Evolutionary conservation across 116 monocot species (phyloP).

Genomic region (Posidonia oceanica): DNA sequence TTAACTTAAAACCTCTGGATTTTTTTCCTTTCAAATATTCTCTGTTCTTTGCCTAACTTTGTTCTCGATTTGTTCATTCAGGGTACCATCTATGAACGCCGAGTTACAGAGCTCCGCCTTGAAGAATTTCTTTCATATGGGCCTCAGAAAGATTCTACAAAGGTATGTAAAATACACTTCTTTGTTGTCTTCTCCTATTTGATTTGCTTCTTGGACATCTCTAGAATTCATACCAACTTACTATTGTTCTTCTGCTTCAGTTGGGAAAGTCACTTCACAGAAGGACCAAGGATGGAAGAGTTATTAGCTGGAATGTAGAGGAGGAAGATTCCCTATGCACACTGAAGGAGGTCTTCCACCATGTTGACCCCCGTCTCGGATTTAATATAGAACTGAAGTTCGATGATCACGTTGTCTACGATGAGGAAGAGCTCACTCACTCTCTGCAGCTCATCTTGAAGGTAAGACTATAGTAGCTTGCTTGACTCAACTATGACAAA

Average conservation of each 20-base stretch:
- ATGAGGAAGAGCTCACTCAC: conserved; percentile 41
- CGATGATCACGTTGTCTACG: conserved; percentile 47
- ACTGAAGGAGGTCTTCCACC: conserved; percentile 52
- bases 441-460: conserved; percentile 33
- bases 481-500: too few species aligned
- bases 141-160: conserved; percentile 42
- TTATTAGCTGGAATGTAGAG: conserved; percentile 52
- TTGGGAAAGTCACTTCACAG: conserved; percentile 50
- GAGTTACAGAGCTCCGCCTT: conserved; percentile 50
- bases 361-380: conserved; percentile 43
- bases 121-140: conserved; percentile 82
- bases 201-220: not conserved
- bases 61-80: conserved; percentile 7
- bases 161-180: conserved; percentile 18
- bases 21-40: not conserved
- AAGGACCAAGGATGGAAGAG: conserved; percentile 47
- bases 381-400: conserved; percentile 86
- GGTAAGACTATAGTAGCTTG: conserved; percentile 18
- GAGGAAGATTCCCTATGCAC: conserved; percentile 56
- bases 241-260: conserved; percentile 15
- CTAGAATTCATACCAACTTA: not conserved
- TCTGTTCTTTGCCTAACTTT: not conserved
- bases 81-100: conserved; percentile 43
- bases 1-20: too few species aligned
- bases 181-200: not conserved